Base-by-base conservation (phyloP, 495 filamentous ascomycete genomes). In the Parachaetomium inaequale region DNA sequence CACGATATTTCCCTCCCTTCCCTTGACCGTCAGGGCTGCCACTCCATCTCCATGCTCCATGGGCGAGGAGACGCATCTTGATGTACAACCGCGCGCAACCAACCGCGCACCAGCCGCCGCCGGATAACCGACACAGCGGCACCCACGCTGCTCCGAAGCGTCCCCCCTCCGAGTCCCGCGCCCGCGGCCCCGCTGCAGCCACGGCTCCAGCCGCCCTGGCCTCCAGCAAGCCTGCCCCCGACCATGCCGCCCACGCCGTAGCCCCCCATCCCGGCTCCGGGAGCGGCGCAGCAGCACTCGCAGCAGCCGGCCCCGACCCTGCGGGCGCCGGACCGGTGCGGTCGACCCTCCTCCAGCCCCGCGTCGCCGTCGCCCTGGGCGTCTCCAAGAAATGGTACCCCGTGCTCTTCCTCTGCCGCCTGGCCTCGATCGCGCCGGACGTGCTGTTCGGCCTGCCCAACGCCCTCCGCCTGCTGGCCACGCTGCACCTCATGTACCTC, bases 301-400 rank as follows among this genome's bases (percentile, higher is more conserved):
- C 32, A 8, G 51, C 21, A 31, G 38, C 55, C 43, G 19, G 42
- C 32, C 34, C 38, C 28, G 46, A 52, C 26, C 34, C 34, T 19
- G 45, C 47, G 23, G 78, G 86, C 89, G 80, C 91, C 86, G 86
- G 92, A 86, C 83, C 60, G 17, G 58, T 63, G n/a, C 66, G 58
- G 10, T 94, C 92, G 79, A 93, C 79, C 11, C 67, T 79, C 53
- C 67, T 82, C n/a, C 78, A 80, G 58, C 79, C 79, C 51, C 79
- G 79, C 55, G 76, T 82, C 19, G 78, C 79, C 67, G 79, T 82
- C 59, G 71, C 75, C 21, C 72, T 82, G 47, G 78, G 78, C 53
- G 66, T 82, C 15, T 75, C 78, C n/a, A 69, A 71, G 53, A 67
- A 58, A 43, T 82, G 79, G 79, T 74, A 82, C 58, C 70, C 72